Base-by-base conservation (phyloP, 306 rosid genomes). In the Citrullus mucosospermus region DNA sequence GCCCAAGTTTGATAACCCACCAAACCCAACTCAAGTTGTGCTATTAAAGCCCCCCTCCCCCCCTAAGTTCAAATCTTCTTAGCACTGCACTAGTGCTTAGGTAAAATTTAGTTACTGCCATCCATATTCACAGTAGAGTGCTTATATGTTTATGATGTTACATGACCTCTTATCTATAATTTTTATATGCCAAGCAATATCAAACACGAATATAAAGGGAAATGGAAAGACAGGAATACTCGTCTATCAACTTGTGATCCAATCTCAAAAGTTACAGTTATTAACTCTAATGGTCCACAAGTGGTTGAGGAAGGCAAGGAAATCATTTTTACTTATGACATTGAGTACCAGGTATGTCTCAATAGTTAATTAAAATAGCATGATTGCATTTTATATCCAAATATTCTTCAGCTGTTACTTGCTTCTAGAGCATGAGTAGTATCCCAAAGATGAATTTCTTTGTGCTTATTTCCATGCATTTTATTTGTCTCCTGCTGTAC, bases 211-310 rank as follows among this genome's bases (percentile, higher is more conserved):
- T 81, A 75, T 73, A 90, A 90, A 10, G 92, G 95, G 51, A 72
- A 84, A 68, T 90, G 92, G 92, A 32, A 66, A 28, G 89, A 78
- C 78, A 79, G 34, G 48, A 87, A 83, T n/a, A 90, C 83, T 15
- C 89, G 87, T 67, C 82, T 90, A 69, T 85, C 85, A 71, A 88
- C 95, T 30, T 88, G 95, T 69, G 95, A 90, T 65, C 92, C 95
- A 81, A 89, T 80, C 68, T 44, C 86, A 38, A 88, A 88, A 80
- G 87, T 74, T 78, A 72, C 83, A 12, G 89, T 87, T 81, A 62
- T 78, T 32, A 87, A 84, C 85, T 87, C 90, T 44, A 86, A 90
- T 86, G 57, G 77, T 68, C 95, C 95, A 44, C 95, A 88, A 74
- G 88, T 84, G 79, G 92, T 90, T 58, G 95, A 90, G 82, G 92